These are phyloP conservation scores for Dittrichia graveolens DNA, from an alignment of 129 eudicot genomes.

Conservation along the genomic window DNA sequence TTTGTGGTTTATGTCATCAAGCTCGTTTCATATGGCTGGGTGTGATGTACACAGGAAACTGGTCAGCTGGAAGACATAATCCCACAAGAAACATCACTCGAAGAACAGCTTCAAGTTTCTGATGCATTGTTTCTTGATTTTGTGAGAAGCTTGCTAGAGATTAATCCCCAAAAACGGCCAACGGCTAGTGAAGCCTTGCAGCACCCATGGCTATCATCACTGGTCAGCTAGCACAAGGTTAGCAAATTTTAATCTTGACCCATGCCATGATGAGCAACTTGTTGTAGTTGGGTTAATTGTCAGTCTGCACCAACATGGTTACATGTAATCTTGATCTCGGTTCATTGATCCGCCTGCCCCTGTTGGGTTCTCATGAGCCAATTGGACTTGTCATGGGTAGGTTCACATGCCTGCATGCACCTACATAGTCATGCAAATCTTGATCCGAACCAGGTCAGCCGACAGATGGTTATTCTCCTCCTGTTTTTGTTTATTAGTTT, in stretches of 20 bases:
- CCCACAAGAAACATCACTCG: conserved; percentile 70
- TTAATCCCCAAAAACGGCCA: conserved; percentile 75
- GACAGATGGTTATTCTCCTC: conserved; percentile 3
- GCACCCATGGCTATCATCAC: conserved; percentile 86
- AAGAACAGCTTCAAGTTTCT: conserved; percentile 66
- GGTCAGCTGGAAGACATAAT: conserved; percentile 67
- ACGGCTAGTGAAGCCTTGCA: conserved; percentile 85
- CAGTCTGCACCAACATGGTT: conserved; percentile 7
- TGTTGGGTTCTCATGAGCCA: not conserved
- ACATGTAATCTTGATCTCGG: conserved; percentile 14
- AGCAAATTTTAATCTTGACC: conserved; percentile 13
- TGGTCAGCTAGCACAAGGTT: not conserved
- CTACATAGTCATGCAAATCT: conserved; percentile 7
- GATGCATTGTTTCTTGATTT: conserved; percentile 69
- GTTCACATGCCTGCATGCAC: conserved; percentile 13
- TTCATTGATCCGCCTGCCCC: too few relatives aligned
- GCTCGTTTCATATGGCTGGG: conserved; percentile 5
- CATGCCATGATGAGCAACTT: conserved; percentile 18
- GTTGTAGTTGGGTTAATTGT: not conserved
- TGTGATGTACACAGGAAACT: conserved; percentile 54
- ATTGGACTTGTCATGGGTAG: conserved; percentile 7
- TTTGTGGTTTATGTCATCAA: not conserved
- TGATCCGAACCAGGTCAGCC: conserved; percentile 5
- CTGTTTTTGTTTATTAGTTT: conserved; percentile 10
- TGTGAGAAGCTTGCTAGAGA: conserved; percentile 64